phyloP scores from a whole-genome alignment of 257 asterid species.

The Solanum ahanhuiri region DNA sequence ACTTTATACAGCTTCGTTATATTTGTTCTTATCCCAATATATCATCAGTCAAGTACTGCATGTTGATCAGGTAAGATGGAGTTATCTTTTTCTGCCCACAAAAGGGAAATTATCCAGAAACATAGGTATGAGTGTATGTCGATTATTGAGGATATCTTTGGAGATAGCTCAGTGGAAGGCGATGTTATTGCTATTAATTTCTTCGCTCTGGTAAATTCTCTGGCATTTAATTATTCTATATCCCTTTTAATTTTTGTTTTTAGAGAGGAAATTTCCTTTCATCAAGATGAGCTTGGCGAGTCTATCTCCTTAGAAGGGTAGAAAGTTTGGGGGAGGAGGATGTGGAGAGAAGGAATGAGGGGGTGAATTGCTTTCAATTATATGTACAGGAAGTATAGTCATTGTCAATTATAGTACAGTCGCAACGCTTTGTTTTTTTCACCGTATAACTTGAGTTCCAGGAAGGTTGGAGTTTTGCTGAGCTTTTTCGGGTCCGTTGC shows the following conservation, averaged over 20 bases:
- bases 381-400: neutral
- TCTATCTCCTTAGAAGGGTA: neutral
- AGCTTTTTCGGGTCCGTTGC: constrained; percentile 70
- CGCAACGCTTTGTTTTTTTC: neutral
- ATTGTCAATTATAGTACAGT: neutral
- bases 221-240: neutral
- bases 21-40: neutral
- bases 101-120: constrained; percentile 54
- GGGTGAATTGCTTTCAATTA: neutral
- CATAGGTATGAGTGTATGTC: constrained; percentile 70
- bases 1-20: constrained; percentile 15
- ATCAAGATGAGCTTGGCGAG: neutral
- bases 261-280: neutral
- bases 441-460: constrained; percentile 15
- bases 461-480: constrained; percentile 99
- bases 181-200: constrained; percentile 75
- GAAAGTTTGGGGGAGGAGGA: neutral
- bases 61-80: constrained; percentile 32
- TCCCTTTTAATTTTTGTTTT: neutral
- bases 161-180: constrained; percentile 46
- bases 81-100: constrained; percentile 38
- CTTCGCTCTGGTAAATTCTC: constrained; percentile 73
- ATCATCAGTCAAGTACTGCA: neutral
- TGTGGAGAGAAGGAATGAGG: neutral
- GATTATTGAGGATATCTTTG: constrained; percentile 51